Evolutionary conservation across 257 asterid genomes (phyloP), one percentile per base, ranked within the genome.

Genomic region (Buddleja alternifolia): DNA sequence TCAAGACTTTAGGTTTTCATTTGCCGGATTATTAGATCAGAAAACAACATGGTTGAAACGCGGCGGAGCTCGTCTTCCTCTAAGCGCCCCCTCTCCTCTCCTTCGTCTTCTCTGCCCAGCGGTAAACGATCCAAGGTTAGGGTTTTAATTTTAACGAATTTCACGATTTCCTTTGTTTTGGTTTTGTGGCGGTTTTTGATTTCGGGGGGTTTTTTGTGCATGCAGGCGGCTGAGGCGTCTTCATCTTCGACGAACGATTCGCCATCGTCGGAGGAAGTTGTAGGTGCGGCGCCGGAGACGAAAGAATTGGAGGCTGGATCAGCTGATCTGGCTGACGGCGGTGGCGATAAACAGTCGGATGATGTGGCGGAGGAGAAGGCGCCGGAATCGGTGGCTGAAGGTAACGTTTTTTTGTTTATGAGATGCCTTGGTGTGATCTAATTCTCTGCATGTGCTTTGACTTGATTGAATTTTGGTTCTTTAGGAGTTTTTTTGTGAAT

Each of bases 91-190:
- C 77, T 81, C 3, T 41, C 87, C 46, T 78, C 91, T 59, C 79
- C 95, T 6, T 58, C 95, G 0, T 73, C 97, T 63, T 65, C 96
- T 65, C 55, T 55, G 32, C 89, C 87, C 12, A 75, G 53, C 70
- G 90, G 92, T 10, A 93, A 93, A 81, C 87, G 98, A 83, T 83
- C 95, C 75, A 90, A 88, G 97, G 98, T 93, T 75, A 7, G 74
- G 66, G 72, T 55, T 78, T 71, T 77, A n/a, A 8, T 41, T 44
- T 14, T 2, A 7, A 6, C 34, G 34, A 15, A 20, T 66, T 16
- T 12, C 15, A 10, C 29, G 25, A 10, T 63, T 37, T 1, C 48
- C 14, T 67, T 44, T 42, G 17, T 34, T 21, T 48, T 57, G 34
- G 8, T 32, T 63, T 15, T 34, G n/a, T 25, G 50, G 67, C 12